Conservation (phyloP, 306 rosid genomes). For the Aeschynomene evenia region DNA sequence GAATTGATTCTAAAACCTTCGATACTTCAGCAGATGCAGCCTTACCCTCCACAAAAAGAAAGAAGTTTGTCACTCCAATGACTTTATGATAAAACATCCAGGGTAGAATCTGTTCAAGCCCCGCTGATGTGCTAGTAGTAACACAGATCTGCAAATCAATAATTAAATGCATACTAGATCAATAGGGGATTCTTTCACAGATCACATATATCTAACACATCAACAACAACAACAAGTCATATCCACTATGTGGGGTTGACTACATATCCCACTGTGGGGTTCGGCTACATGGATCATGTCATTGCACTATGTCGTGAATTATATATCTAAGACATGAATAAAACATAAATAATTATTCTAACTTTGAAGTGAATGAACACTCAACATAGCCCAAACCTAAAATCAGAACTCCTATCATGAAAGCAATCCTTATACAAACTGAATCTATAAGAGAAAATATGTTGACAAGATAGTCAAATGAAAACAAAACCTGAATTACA, state of each 20-base stretch:
- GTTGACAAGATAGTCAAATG: not conserved
- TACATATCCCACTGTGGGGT: too few species aligned
- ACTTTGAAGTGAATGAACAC: not conserved
- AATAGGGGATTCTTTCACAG: not conserved
- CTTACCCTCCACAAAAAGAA: slow-evolving; percentile 92
- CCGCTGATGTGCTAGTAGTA: slow-evolving; percentile 84
- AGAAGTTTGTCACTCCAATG: slow-evolving; percentile 77
- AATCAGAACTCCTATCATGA: not conserved
- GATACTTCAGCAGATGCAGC: slow-evolving; percentile 85
- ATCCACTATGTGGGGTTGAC: too few species aligned
- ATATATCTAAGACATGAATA: too few species aligned
- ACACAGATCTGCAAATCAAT: slow-evolving; percentile 66
- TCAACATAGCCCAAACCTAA: slow-evolving; percentile 4
- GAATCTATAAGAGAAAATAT: not conserved
- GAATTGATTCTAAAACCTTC: slow-evolving; percentile 78
- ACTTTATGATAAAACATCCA: slow-evolving; percentile 99
- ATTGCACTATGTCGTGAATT: too few species aligned
- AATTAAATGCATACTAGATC: slow-evolving; percentile 17
- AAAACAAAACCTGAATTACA: not conserved
- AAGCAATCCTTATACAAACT: not conserved
- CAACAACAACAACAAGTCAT: too few species aligned
- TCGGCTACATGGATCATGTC: too few species aligned
- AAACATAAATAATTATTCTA: not conserved
- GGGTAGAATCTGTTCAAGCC: slow-evolving; percentile 93
- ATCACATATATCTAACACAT: too few species aligned